Conservation (phyloP, 768 basidiomycete genomes). For the Phlegmacium glaucopus region DNA sequence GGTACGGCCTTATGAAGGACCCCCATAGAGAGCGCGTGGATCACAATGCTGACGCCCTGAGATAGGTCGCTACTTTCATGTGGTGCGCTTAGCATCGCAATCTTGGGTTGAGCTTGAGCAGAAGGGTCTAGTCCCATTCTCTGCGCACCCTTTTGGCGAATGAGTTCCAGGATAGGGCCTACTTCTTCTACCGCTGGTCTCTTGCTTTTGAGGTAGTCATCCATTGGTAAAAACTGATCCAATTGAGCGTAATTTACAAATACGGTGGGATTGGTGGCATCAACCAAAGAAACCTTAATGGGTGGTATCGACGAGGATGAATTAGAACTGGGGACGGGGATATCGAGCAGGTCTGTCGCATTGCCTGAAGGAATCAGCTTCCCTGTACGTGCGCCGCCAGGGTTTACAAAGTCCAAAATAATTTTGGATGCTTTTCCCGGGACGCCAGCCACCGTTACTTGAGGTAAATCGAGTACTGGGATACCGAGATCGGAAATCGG, state of each 20-base stretch:
- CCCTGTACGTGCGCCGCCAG: conserved; percentile 69
- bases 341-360: conserved; percentile 40
- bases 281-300: conserved; percentile 50
- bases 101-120: conserved; percentile 68
- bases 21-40: conserved; percentile 70
- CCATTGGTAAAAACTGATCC: conserved; percentile 32
- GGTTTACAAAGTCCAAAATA: conserved; percentile 60
- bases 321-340: conserved; percentile 17
- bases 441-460: conserved; percentile 65
- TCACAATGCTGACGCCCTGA: conserved; percentile 42
- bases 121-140: conserved; percentile 63
- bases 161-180: conserved; percentile 40
- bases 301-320: conserved; percentile 2
- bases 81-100: conserved; percentile 50
- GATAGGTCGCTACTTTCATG: conserved; percentile 16
- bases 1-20: conserved; percentile 68
- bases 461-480: conserved; percentile 45
- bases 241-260: conserved; percentile 52
- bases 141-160: conserved; percentile 53
- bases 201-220: conserved; percentile 32
- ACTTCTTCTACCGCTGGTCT: conserved; percentile 20
- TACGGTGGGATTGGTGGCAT: conserved; percentile 75
- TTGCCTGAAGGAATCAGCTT: conserved; percentile 62
- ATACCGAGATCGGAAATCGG: conserved; percentile 39
- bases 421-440: conserved; percentile 64